These are phyloP conservation scores for Circinella minor DNA, from an alignment of 371 early-diverging fungal species.

Conservation along the genomic window DNA sequence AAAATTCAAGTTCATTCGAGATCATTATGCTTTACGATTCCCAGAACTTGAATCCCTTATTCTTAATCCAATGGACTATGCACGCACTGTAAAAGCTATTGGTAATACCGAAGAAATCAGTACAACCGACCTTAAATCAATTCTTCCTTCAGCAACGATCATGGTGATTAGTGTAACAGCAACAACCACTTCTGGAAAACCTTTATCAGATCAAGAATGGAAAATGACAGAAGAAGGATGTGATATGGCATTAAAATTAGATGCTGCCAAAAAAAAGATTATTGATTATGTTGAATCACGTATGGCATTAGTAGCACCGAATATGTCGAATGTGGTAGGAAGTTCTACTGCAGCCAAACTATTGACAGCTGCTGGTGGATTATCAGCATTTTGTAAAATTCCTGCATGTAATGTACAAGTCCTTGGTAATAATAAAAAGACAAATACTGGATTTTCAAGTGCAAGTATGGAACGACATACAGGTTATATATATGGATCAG, in stretches of 20 bases:
- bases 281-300: constrained; percentile 91
- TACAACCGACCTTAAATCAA: constrained; percentile 72
- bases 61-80: constrained; percentile 87
- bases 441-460: constrained; percentile 82
- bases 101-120: constrained; percentile 76
- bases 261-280: constrained; percentile 76
- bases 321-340: constrained; percentile 88
- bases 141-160: constrained; percentile 84
- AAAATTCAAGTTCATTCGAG: constrained; percentile 74
- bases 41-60: constrained; percentile 93
- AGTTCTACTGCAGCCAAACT: constrained; percentile 90
- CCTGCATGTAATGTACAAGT: constrained; percentile 89
- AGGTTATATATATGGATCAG: constrained; percentile 83
- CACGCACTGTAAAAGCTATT: constrained; percentile 85
- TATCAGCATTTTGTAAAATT: constrained; percentile 85
- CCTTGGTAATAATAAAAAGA: constrained; percentile 61
- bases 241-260: constrained; percentile 79
- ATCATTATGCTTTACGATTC: constrained; percentile 87
- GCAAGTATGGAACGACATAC: constrained; percentile 74
- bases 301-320: constrained; percentile 94
- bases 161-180: constrained; percentile 96
- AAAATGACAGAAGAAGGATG: constrained; percentile 79
- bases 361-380: constrained; percentile 91
- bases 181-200: constrained; percentile 79
- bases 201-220: constrained; percentile 66